Evolutionary conservation across 2,329 filamentous ascomycete species (phyloP).

Genomic region (Lecanoromycetidae sp.): DNA sequence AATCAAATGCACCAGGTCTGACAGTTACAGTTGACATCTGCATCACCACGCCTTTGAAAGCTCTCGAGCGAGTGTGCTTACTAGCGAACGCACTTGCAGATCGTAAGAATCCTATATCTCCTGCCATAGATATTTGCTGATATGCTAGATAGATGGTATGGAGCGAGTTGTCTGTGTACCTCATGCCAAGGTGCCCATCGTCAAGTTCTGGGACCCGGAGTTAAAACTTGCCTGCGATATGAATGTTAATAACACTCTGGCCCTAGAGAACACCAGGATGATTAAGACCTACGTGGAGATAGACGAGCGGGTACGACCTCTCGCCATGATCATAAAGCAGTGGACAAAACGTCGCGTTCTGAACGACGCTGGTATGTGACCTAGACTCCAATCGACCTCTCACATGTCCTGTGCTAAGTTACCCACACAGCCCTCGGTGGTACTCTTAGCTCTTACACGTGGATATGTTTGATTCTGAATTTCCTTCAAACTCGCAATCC

Average conservation of each 20-base stretch:
- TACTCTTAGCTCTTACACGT: conserved; percentile 94
- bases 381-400: background rate
- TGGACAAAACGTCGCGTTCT: conserved; percentile 89
- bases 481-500: conserved; percentile 82
- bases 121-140: conserved; percentile 4
- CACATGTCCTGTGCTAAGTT: conserved; percentile 17
- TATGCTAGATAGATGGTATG: conserved; percentile 65
- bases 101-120: conserved; percentile 46
- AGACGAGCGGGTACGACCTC: conserved; percentile 74
- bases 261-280: conserved; percentile 94
- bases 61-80: conserved; percentile 78
- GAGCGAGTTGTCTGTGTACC: conserved; percentile 90
- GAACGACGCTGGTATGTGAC: conserved; percentile 79
- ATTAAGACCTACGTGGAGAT: conserved; percentile 93
- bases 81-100: conserved; percentile 75
- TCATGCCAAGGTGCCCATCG: conserved; percentile 91
- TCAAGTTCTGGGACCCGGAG: conserved; percentile 97
- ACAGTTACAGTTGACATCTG: conserved; percentile 73
- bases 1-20: conserved; percentile 17
- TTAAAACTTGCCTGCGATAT: conserved; percentile 83
- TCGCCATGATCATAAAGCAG: conserved; percentile 95
- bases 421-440: conserved; percentile 62
- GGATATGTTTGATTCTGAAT: conserved; percentile 97
- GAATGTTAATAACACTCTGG: conserved; percentile 96
- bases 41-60: conserved; percentile 82